Conservation (phyloP, 139 green algal genomes). For the Nannochloris sp. region DNA sequence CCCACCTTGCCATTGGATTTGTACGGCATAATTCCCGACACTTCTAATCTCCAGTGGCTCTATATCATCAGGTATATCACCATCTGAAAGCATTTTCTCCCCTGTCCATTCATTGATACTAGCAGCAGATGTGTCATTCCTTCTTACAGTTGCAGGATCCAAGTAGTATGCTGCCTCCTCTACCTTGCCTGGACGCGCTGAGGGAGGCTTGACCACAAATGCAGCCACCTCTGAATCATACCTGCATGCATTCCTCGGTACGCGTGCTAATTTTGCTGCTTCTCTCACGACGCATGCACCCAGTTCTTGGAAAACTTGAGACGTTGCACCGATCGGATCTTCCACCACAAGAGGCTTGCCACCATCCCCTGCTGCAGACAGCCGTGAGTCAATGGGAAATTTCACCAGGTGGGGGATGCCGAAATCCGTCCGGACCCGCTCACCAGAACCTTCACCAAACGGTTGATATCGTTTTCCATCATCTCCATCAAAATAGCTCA, state of each 20-base stretch:
- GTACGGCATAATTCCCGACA: constrained; percentile 95
- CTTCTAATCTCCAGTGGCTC: constrained; percentile 53
- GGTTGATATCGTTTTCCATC: constrained; percentile 75
- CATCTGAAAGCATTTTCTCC: constrained; percentile 39
- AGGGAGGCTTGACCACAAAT: constrained; percentile 40
- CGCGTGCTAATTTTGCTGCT: constrained; percentile 39
- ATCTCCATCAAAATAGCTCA: constrained; percentile 90
- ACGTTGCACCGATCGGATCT: constrained; percentile 56
- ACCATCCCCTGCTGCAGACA: constrained; percentile 82
- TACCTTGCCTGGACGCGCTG: constrained; percentile 9
- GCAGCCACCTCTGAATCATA: constrained; percentile 49
- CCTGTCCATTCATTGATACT: constrained; percentile 87
- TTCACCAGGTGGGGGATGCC: constrained; percentile 84
- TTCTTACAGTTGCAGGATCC: constrained; percentile 60
- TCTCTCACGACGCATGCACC: constrained; percentile 88
- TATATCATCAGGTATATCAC: constrained; percentile 62
- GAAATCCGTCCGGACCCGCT: constrained; percentile 78
- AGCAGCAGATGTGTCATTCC: constrained; percentile 76
- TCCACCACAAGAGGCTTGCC: constrained; percentile 80
- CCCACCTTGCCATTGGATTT: constrained; percentile 66
- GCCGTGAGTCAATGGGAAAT: constrained; percentile 85
- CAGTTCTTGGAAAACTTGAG: constrained; percentile 70
- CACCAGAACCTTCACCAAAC: constrained; percentile 76
- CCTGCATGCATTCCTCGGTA: constrained; percentile 26
- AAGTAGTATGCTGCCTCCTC: constrained; percentile 60